Base-by-base conservation (phyloP, 202 grass and related monocot species). In the Panicum virgatum region DNA sequence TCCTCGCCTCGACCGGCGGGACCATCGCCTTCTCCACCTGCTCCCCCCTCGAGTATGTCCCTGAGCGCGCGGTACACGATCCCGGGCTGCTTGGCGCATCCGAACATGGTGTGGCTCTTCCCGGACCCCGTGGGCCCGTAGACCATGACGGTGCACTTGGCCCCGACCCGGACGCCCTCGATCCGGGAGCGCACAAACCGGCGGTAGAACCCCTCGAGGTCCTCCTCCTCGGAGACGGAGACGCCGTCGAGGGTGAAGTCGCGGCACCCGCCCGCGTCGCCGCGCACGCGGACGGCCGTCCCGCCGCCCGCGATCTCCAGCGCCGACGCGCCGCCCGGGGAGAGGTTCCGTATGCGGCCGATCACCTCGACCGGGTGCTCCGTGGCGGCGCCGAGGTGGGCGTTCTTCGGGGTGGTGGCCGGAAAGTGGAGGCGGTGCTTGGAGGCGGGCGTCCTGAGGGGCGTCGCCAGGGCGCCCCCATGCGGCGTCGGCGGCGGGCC, bases 51-150 rank as follows among this genome's bases (percentile, higher is more conserved):
- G 2, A 98, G 62, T 4, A 98, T 93, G 66, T 95, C 92, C 76
- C 80, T 80, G 23, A 98, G 88, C 30, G 96, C 96, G 12, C 90
- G 79, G 96, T 98, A 98, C 42, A 95, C 96, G 70, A 98, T 95
- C 3, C 96, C 92, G 1, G 92, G 92, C 77, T 98, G 80, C 82
- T 69, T 93, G 22, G 82, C 42, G 71, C 84, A 93, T 0, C 92
- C 96, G 47, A 95, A 98, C 96, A 98, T 98, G 64, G 96, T 98
- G 85, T 98, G 92, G 74, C 89, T 95, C 85, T 98, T 95, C 9
- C 90, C 92, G 32, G 90, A 88, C 0, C 92, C 92, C 0, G 96
- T 98, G 19, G 96, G 96, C 2, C 96, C 92, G 79, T 98, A 98
- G 44, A 98, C 91, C 96, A 98, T 93, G 68, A 95, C 86, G 32